Percentiles rank a stretch among this genome's conserved stretches.
phyloP scores from a whole-genome alignment of 2,329 filamentous ascomycete genomes.

The Xylaria hypoxylon region DNA sequence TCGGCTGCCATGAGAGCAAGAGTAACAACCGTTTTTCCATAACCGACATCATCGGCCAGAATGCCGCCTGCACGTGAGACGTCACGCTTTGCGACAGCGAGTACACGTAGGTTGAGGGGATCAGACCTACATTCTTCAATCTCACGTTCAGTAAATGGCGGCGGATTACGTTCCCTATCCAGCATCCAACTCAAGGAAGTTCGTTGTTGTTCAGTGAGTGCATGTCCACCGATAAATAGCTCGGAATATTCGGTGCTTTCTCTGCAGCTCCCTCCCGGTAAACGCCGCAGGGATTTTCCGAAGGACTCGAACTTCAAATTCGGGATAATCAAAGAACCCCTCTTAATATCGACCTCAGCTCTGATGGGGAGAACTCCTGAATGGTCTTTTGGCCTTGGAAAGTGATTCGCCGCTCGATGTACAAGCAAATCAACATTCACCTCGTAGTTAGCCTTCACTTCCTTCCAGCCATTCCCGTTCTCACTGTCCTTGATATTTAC shows the following conservation, averaged over 20 bases:
- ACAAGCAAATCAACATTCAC: slow-evolving; percentile 32
- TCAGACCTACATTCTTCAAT: slow-evolving; percentile 54
- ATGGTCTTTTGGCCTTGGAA: slow-evolving; percentile 11
- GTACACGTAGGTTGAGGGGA: slow-evolving; percentile 51
- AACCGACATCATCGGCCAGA: slow-evolving; percentile 59
- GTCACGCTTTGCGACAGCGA: slow-evolving; percentile 48
- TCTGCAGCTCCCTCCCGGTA: slow-evolving; percentile 1
- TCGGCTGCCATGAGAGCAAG: slow-evolving; percentile 54
- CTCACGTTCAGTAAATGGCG: slow-evolving; percentile 53
- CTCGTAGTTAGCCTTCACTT: slow-evolving; percentile 34
- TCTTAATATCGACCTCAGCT: slow-evolving; percentile 18
- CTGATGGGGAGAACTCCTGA: neutral
- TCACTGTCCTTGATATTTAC: slow-evolving; percentile 24
- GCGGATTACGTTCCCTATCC: slow-evolving; percentile 40
- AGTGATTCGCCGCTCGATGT: slow-evolving; percentile 25
- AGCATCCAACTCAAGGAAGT: slow-evolving; percentile 52
- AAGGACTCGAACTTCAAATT: slow-evolving; percentile 39
- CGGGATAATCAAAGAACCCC: slow-evolving; percentile 29
- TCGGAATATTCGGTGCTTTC: neutral
- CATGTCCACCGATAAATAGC: slow-evolving; percentile 9
- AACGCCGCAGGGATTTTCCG: slow-evolving; percentile 27
- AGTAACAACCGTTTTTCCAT: slow-evolving; percentile 58
- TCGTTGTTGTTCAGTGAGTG: slow-evolving; percentile 43
- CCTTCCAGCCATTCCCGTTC: slow-evolving; percentile 21
- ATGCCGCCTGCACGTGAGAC: slow-evolving; percentile 53